A percentile compares a stretch with the other conserved stretches of the same genome.
phyloP scores from a whole-genome alignment of 495 filamentous ascomycete species.

The Annulohypoxylon moriforme region DNA sequence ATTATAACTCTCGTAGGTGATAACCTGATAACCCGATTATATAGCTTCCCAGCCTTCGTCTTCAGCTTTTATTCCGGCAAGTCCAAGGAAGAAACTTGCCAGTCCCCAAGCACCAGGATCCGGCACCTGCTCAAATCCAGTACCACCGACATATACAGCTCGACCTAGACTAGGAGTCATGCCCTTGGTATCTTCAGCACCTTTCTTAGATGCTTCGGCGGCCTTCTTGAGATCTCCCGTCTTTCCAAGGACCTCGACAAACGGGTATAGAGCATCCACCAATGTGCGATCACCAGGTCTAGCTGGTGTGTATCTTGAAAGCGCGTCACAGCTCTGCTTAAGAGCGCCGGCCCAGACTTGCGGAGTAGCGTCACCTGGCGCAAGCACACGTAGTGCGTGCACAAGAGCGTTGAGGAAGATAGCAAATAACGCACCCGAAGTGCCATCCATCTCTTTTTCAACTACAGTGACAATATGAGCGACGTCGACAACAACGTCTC shows the following conservation, averaged over 20 bases:
- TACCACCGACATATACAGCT: constrained; percentile 91
- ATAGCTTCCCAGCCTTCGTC: constrained; percentile 47
- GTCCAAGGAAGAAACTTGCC: constrained; percentile 79
- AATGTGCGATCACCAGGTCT: constrained; percentile 89
- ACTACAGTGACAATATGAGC: constrained; percentile 81
- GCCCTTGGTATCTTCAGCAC: constrained; percentile 84
- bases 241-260: constrained; percentile 74
- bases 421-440: constrained; percentile 92
- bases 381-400: constrained; percentile 72
- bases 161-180: constrained; percentile 92
- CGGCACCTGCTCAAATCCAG: constrained; percentile 81
- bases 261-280: constrained; percentile 89
- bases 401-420: constrained; percentile 95
- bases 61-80: constrained; percentile 63
- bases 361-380: constrained; percentile 56
- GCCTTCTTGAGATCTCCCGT: constrained; percentile 74
- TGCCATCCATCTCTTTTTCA: constrained; percentile 95
- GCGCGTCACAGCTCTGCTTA: constrained; percentile 71
- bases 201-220: constrained; percentile 77
- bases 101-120: constrained; percentile 93
- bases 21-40: constrained; percentile 34
- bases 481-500: constrained; percentile 78
- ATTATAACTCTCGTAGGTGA: constrained; percentile 22
- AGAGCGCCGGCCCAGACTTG: constrained; percentile 82
- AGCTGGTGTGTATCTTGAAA: constrained; percentile 90